Percentiles rank a stretch among this genome's conserved stretches.
Conservation (phyloP, 2,329 filamentous ascomycete genomes). For the Colletotrichum trifolii region DNA sequence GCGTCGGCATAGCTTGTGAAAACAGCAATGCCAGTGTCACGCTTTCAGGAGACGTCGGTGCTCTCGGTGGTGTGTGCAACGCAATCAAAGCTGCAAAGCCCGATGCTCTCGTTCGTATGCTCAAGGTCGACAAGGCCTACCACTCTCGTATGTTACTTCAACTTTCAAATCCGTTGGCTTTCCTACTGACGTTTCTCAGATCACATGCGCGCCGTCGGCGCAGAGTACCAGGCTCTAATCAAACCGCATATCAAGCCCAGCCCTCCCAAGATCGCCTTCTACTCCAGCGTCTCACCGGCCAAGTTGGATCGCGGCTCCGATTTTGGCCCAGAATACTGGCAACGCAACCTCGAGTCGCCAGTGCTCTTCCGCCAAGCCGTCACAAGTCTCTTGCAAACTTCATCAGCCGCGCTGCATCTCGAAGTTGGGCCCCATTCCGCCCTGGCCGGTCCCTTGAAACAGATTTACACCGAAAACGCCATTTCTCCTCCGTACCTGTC, state of each 20-base stretch:
- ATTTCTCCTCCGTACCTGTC: conserved; percentile 57
- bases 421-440: conserved; percentile 37
- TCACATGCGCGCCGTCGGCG: conserved; percentile 31
- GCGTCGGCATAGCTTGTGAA: conserved; percentile 33
- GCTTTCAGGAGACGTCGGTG: conserved; percentile 39
- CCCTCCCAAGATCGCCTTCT: conserved; percentile 11
- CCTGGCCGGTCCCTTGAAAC: conserved; percentile 25
- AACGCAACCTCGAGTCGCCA: conserved; percentile 34
- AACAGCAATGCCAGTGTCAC: conserved; percentile 42
- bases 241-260: conserved; percentile 7
- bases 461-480: conserved; percentile 60
- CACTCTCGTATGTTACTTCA: conserved; percentile 12
- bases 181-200: background rate
- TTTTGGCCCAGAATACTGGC: conserved; percentile 32
- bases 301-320: conserved; percentile 6
- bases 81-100: conserved; percentile 39
- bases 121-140: conserved; percentile 24
- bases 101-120: background rate
- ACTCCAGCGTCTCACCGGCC: conserved; percentile 20
- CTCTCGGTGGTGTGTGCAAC: conserved; percentile 40
- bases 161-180: too few species aligned
- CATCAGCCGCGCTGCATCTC: conserved; percentile 39
- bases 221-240: conserved; percentile 23
- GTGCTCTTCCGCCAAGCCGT: conserved; percentile 35
- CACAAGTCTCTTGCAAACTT: conserved; percentile 22